Conservation (phyloP, 2,329 filamentous ascomycete species). For the Raffaelea arxii region DNA sequence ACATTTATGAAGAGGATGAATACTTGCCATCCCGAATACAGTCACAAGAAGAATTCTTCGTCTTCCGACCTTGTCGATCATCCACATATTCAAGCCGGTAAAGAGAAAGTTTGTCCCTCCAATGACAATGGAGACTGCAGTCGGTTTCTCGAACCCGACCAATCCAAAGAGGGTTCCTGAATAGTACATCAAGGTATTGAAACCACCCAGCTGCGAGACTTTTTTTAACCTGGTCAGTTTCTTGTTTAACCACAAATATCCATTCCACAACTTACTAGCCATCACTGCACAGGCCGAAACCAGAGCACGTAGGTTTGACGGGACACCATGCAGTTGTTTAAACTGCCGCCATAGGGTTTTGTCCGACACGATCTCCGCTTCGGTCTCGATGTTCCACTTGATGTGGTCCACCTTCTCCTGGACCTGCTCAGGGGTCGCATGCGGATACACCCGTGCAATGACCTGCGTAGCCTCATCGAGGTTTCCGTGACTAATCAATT, state of each 20-base stretch:
- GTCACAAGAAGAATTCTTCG: constrained; percentile 59
- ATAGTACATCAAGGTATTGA: constrained; percentile 83
- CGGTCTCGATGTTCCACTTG: not conserved
- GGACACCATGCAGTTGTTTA: not conserved
- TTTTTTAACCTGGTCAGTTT: too few species aligned
- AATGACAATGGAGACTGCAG: constrained; percentile 64
- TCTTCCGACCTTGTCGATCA: constrained; percentile 71
- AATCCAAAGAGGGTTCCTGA: constrained; percentile 71
- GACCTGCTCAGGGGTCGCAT: constrained; percentile 1
- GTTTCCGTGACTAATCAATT: constrained; percentile 62
- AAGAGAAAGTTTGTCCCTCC: constrained; percentile 75
- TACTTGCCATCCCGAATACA: not conserved
- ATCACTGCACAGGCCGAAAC: not conserved
- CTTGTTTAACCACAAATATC: too few species aligned
- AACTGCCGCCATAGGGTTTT: not conserved
- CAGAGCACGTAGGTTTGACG: constrained; percentile 1
- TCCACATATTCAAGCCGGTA: constrained; percentile 58
- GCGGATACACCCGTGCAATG: constrained; percentile 44
- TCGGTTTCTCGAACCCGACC: constrained; percentile 68
- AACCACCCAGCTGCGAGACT: constrained; percentile 3
- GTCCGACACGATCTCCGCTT: not conserved
- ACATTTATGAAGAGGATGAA: too few species aligned
- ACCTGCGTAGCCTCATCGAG: constrained; percentile 53
- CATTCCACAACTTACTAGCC: too few species aligned
- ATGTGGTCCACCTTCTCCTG: constrained; percentile 2